Base-by-base conservation (phyloP, 495 filamentous ascomycete species). In the Penicillium canariense region DNA sequence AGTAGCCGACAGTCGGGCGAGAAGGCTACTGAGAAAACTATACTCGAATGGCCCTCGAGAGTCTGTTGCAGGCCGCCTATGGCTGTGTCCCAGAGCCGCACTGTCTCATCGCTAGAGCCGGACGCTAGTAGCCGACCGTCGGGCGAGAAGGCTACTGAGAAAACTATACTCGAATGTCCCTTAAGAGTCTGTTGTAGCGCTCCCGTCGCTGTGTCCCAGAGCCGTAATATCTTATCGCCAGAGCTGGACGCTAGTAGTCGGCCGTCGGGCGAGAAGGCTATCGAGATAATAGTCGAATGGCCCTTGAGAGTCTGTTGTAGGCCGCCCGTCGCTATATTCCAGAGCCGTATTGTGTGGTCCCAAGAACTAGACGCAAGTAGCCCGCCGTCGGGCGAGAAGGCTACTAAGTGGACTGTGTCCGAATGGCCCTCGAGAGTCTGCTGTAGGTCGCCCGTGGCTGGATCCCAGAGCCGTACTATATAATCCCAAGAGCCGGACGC, bases 11-110 rank as follows among this genome's bases (percentile, higher is more conserved):
- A 43, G 15, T 55, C 45, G 12, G 34, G 44, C 5, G 42, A 54
- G 42, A 53, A 53, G 28, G 28, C 30, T 6, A 53, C 50, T 28
- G 50, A 53, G 38, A 0, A 2, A 45, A 52, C 30, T 27, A 0
- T 23, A 14, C 1, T 0, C 26, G 53, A 49, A 61, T 60, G 49
- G 52, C 55, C 40, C 20, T 59, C 50, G 12, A 65, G 58, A 31
- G 52, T 59, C 40, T 57, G 51, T 4, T 49, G 46, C 2, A 43
- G 23, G 28, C 4, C 36, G 34, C 52, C 35, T 17, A 42, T 54
- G 8, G 32, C 22, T 1, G 36, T 1, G 54, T 75, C 62, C 72
- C 66, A 74, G 50, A 74, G 53, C 47, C 55, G 57, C 20, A 75
- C 54, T 11, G 48, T 50, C 7, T 53, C 10, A 50, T 74, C 64